Evolutionary conservation across 352 stramenopile genomes (phyloP), one percentile per base, ranked within the genome.

Genomic region (Phytophthora chlamydospora): DNA sequence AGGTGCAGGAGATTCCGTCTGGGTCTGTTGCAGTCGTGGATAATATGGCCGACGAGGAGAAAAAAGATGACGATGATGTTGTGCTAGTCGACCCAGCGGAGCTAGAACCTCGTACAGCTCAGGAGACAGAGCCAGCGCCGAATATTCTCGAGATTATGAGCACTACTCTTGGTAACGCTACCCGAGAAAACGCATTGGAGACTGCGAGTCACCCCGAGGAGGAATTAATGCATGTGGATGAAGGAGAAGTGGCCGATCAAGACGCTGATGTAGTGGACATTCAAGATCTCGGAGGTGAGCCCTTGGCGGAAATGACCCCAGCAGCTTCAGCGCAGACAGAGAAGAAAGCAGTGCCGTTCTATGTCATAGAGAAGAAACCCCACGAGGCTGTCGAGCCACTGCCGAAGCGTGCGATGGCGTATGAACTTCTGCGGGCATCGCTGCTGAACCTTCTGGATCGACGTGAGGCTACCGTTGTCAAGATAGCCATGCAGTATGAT

Each of bases 361-460:
- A 91, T 63, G 55, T 89, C 8, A 73, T 91, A 36, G 60, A 80
- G 8, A 63, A 67, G 9, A 62, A 59, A 48, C 56, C 56, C 1
- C 73, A 81, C 17, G 39, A 46, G 14, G 36, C 71, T 19, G 63
- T 51, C 16, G 45, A 64, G 24, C 83, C 76, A 43, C 56, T 91
- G 8, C 73, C 84, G 19, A 80, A 65, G 32, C 74, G 83, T 6
- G 56, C 68, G 4, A 50, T 75, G 27, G 83, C 83, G 14, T 92
- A 82, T 61, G 80, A 88, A 54, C 73, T 80, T 42, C 29, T 92
- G 42, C 78, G 83, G n/a, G 56, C 66, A 8, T 75, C 80, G 40
- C 36, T 92, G 21, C 39, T 86, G 38, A 83, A 76, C 50, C 31
- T 90, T 35, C 56, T 90, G n/a, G 79, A 90, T 38, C 40, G 67